Conservation (phyloP, 768 basidiomycete species). For the Lyophyllum shimeji region DNA sequence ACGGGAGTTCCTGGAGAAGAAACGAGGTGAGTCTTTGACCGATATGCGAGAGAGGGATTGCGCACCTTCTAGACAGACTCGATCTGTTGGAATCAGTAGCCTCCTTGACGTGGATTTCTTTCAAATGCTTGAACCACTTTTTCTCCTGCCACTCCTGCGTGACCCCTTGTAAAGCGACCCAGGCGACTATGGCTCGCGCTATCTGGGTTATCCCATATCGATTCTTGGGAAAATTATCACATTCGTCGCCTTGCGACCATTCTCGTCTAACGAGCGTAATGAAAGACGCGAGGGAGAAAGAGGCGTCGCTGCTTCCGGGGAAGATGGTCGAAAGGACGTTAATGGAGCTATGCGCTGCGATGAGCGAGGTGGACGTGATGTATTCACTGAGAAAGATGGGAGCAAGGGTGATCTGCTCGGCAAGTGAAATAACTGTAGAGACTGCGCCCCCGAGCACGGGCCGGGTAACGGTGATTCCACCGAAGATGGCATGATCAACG, state of each 20-base stretch:
- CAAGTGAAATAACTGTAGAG: constrained; percentile 58
- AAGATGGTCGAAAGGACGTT: constrained; percentile 73
- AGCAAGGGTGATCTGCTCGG: constrained; percentile 71
- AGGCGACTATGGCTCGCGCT: constrained; percentile 70
- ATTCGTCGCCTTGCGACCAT: constrained; percentile 55
- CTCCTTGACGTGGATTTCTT: constrained; percentile 64
- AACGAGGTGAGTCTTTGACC: neutral
- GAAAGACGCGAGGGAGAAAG: constrained; percentile 79
- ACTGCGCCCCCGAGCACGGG: constrained; percentile 59
- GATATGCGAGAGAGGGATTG: neutral
- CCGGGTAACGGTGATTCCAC: constrained; percentile 56
- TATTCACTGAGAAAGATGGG: constrained; percentile 77
- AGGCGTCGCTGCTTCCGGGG: constrained; percentile 74
- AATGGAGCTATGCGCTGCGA: constrained; percentile 74
- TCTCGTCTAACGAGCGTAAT: constrained; percentile 79
- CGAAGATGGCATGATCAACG: constrained; percentile 68
- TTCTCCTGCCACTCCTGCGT: constrained; percentile 81
- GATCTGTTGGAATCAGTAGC: constrained; percentile 29
- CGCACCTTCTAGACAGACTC: constrained; percentile 35
- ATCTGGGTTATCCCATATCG: constrained; percentile 66
- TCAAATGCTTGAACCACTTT: constrained; percentile 63
- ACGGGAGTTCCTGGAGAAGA: constrained; percentile 44
- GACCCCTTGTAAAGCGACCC: constrained; percentile 79
- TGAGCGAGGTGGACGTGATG: constrained; percentile 70
- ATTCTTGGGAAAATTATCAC: constrained; percentile 52